A percentile compares a stretch with the other conserved stretches of the same genome.
phyloP scores from a whole-genome alignment of 495 filamentous ascomycete species.

The Penicillium herquei region DNA sequence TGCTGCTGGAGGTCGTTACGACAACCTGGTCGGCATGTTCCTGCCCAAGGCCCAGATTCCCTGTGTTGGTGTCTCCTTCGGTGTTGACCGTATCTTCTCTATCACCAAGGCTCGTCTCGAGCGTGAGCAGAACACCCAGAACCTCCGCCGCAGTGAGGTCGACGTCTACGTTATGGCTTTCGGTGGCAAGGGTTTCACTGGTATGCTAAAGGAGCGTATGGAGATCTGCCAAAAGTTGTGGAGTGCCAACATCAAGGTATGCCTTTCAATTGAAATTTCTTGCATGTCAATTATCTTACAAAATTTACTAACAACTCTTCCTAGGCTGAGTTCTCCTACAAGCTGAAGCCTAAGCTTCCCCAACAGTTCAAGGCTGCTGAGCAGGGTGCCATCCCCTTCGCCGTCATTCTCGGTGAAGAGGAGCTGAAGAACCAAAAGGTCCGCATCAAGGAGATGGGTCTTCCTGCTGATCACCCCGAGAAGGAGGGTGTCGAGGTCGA shows the following conservation, averaged over 20 bases:
- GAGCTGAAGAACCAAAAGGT: constrained; percentile 74
- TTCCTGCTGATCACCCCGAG: constrained; percentile 75
- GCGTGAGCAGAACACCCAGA: constrained; percentile 49
- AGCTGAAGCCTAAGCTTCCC: constrained; percentile 74
- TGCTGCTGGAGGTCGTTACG: constrained; percentile 89
- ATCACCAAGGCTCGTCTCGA: constrained; percentile 78
- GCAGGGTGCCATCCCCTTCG: constrained; percentile 66
- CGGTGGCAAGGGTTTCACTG: constrained; percentile 82
- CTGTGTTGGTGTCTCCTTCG: constrained; percentile 92
- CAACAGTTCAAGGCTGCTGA: constrained; percentile 82
- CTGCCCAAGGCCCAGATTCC: constrained; percentile 78
- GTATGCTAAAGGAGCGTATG: constrained; percentile 79
- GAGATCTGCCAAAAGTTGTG: constrained; percentile 67
- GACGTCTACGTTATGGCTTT: constrained; percentile 93
- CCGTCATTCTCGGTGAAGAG: constrained; percentile 77
- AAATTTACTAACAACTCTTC: constrained; percentile 7
- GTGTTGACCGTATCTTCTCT: constrained; percentile 91
- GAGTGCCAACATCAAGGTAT: constrained; percentile 75
- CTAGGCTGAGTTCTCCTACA: constrained; percentile 73
- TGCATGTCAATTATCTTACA: background rate
- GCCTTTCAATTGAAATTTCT: background rate
- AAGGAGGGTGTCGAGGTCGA: constrained; percentile 79
- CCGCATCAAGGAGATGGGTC: constrained; percentile 81
- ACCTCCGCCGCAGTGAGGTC: constrained; percentile 67
- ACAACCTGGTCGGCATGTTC: constrained; percentile 94